Percentiles rank a stretch among this genome's conserved stretches.
Evolutionary conservation across 129 eudicot species (phyloP).

Genomic region (Chrysanthemum makinoi): DNA sequence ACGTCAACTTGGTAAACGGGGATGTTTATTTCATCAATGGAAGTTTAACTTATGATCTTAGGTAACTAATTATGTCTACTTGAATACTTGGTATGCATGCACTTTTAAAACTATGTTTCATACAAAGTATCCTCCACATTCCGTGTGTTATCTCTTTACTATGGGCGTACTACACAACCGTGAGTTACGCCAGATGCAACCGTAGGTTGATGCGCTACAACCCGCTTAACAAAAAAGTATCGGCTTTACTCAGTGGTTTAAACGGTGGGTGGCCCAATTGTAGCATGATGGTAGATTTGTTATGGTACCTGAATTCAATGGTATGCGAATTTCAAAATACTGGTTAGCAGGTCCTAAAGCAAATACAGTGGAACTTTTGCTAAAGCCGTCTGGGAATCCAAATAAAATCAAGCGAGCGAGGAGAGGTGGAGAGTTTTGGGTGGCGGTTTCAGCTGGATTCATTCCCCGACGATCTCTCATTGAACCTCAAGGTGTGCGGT

Average conservation of each 20-base stretch:
- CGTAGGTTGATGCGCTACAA: conserved; percentile 21
- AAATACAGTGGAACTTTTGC: conserved; percentile 23
- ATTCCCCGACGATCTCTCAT: neutral
- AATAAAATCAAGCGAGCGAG: conserved; percentile 18
- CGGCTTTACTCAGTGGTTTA: conserved; percentile 27
- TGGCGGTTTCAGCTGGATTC: conserved; percentile 15
- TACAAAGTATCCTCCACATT: neutral
- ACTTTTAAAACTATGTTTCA: neutral
- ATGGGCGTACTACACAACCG: conserved; percentile 4
- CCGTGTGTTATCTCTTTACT: neutral
- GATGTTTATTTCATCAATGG: conserved; percentile 28
- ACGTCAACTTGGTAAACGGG: conserved; percentile 22
- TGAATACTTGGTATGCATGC: neutral
- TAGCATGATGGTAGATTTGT: conserved; percentile 23
- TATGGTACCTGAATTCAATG: conserved; percentile 8
- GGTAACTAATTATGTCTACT: conserved; percentile 5
- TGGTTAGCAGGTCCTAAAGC: conserved; percentile 28
- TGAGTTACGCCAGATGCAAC: conserved; percentile 23
- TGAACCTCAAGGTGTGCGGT: conserved; percentile 13
- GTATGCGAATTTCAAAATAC: conserved; percentile 25
- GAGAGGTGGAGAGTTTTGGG: conserved; percentile 29
- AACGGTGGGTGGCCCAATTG: conserved; percentile 26
- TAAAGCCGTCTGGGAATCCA: conserved; percentile 13
- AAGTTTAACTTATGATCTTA: conserved; percentile 25
- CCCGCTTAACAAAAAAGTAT: conserved; percentile 18